Evolutionary conservation across 768 basidiomycete species (phyloP).

Genomic region (Scleroderma bovista): DNA sequence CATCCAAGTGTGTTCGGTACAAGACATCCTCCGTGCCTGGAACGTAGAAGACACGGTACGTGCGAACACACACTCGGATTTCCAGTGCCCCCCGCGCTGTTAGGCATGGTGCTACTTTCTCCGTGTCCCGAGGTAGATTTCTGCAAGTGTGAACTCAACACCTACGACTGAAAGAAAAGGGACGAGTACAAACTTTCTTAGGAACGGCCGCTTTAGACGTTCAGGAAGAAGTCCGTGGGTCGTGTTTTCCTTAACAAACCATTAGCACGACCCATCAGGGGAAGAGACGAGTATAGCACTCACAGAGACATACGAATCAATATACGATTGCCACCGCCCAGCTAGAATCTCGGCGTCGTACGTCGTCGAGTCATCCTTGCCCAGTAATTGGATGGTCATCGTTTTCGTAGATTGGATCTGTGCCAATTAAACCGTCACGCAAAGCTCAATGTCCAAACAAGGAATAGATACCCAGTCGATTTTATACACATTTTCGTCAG

Average conservation of each 20-base stretch:
- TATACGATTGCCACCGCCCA: constrained; percentile 74
- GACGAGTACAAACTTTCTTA: constrained; percentile 47
- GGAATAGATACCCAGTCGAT: constrained; percentile 65
- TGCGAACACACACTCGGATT: constrained; percentile 79
- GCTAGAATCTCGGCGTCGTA: constrained; percentile 75
- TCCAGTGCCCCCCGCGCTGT: constrained; percentile 59
- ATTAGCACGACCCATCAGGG: not conserved
- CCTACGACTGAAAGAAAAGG: not conserved
- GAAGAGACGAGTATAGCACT: constrained; percentile 9
- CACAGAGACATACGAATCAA: constrained; percentile 71
- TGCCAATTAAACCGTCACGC: not conserved
- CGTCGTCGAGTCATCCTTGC: constrained; percentile 70
- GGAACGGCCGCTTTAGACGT: constrained; percentile 53
- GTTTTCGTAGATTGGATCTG: constrained; percentile 63
- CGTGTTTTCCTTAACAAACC: constrained; percentile 42
- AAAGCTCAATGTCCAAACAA: too few species aligned
- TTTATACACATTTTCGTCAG: constrained; percentile 74
- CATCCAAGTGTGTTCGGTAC: constrained; percentile 39
- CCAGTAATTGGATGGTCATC: constrained; percentile 69
- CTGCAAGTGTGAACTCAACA: constrained; percentile 12
- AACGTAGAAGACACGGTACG: constrained; percentile 79
- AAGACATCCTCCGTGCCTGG: constrained; percentile 61
- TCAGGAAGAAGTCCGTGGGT: constrained; percentile 47
- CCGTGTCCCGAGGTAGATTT: constrained; percentile 12
- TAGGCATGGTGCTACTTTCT: constrained; percentile 36